Evolutionary conservation across 106 monocot species (phyloP).

Genomic region (Xerophyta viscosa): DNA sequence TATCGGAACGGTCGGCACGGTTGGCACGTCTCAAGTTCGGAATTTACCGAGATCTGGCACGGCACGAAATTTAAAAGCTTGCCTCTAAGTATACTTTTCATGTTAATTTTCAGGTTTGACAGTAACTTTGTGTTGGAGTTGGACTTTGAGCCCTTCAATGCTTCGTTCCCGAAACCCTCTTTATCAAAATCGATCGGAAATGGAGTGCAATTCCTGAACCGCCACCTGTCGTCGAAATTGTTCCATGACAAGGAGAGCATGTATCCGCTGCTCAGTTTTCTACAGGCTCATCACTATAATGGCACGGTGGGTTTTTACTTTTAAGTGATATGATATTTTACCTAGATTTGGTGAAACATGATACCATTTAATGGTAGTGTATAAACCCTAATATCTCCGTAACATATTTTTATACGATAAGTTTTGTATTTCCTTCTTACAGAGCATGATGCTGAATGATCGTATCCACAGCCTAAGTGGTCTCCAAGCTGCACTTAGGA

Average conservation of each 20-base stretch:
- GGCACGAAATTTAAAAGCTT: too few relatives aligned
- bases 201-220: slow-evolving; percentile 70
- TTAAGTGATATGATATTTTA: background rate
- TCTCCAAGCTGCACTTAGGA: slow-evolving; percentile 55
- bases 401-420: slow-evolving; percentile 1
- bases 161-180: slow-evolving; percentile 53
- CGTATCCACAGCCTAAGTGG: slow-evolving; percentile 48
- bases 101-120: slow-evolving; percentile 7
- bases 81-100: background rate
- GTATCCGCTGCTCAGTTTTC: slow-evolving; percentile 50
- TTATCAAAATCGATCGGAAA: slow-evolving; percentile 69
- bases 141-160: slow-evolving; percentile 81
- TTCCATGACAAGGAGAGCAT: slow-evolving; percentile 70
- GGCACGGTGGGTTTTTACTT: slow-evolving; percentile 41
- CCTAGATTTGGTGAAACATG: background rate
- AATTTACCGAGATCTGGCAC: too few relatives aligned
- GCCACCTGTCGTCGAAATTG: slow-evolving; percentile 71
- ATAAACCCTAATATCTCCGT: too few relatives aligned
- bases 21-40: too few relatives aligned
- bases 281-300: slow-evolving; percentile 52
- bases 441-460: slow-evolving; percentile 73
- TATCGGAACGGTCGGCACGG: too few relatives aligned
- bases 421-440: too few relatives aligned
- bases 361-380: too few relatives aligned
- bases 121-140: slow-evolving; percentile 55